Conservation (phyloP, 2,329 filamentous ascomycete species). For the Penicillium sp. region DNA sequence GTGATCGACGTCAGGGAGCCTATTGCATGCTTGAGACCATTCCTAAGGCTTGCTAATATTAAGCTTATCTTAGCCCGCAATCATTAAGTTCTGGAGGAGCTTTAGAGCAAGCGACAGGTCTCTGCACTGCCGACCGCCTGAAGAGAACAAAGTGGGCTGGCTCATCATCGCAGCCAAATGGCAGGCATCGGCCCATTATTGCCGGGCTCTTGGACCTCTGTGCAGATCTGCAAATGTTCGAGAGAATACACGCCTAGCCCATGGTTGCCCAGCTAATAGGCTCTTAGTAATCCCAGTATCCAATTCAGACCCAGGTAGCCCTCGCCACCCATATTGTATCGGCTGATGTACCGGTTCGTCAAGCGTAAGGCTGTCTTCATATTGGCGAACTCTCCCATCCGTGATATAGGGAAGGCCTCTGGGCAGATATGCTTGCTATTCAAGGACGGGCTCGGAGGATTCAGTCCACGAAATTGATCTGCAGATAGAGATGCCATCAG, state of each 20-base stretch:
- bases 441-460: neutral
- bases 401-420: neutral
- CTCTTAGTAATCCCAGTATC: neutral
- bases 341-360: neutral
- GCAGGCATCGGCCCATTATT: neutral
- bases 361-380: neutral
- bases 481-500: neutral
- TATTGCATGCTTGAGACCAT: neutral
- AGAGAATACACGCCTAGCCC: neutral
- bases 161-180: neutral
- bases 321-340: neutral
- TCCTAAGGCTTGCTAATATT: constrained; percentile 2
- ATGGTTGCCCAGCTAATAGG: neutral
- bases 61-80: constrained; percentile 14
- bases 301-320: neutral
- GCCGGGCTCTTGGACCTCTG: neutral
- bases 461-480: neutral
- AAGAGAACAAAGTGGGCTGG: neutral
- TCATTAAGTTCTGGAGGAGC: neutral
- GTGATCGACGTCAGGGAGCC: neutral
- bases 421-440: neutral
- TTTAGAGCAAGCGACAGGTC: neutral
- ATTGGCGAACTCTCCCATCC: neutral
- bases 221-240: neutral
- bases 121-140: neutral